Evolutionary conservation across 352 stramenopile species (phyloP).

Genomic region (Lagenidium giganteum): DNA sequence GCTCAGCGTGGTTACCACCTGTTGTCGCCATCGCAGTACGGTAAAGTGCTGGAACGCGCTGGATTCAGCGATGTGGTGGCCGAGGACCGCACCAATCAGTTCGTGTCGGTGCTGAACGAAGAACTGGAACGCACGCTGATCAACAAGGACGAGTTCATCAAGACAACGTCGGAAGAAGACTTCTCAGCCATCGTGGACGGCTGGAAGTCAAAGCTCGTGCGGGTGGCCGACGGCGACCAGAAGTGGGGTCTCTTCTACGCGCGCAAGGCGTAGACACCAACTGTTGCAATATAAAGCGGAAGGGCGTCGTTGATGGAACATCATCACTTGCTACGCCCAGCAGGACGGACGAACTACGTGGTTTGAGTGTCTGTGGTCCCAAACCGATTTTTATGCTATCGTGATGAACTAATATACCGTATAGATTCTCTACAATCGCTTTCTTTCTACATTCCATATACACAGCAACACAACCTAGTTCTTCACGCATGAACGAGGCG

Average conservation of each 20-base stretch:
- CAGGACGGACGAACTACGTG: no score
- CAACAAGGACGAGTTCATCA: slow-evolving; percentile 61
- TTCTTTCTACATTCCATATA: no score
- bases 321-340: no score
- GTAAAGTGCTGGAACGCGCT: slow-evolving; percentile 34
- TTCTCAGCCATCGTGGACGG: slow-evolving; percentile 66
- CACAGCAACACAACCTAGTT: no score
- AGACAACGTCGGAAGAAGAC: slow-evolving; percentile 58
- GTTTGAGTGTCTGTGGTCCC: no score
- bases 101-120: slow-evolving; percentile 57
- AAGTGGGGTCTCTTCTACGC: slow-evolving; percentile 76
- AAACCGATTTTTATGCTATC: no score
- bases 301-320: no score
- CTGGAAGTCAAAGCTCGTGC: slow-evolving; percentile 64
- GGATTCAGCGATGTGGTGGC: slow-evolving; percentile 50
- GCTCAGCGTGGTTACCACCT: slow-evolving; percentile 60
- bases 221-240: slow-evolving; percentile 61
- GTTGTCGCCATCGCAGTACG: slow-evolving; percentile 55
- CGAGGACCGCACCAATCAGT: slow-evolving; percentile 66
- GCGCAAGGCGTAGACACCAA: slow-evolving; percentile 30
- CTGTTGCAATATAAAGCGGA: neutral
- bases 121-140: slow-evolving; percentile 48
- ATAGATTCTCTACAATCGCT: no score
- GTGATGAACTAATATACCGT: no score
- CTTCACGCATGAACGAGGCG: neutral